Base-by-base conservation (phyloP, 129 eudicot genomes). In the Glebionis coronaria region DNA sequence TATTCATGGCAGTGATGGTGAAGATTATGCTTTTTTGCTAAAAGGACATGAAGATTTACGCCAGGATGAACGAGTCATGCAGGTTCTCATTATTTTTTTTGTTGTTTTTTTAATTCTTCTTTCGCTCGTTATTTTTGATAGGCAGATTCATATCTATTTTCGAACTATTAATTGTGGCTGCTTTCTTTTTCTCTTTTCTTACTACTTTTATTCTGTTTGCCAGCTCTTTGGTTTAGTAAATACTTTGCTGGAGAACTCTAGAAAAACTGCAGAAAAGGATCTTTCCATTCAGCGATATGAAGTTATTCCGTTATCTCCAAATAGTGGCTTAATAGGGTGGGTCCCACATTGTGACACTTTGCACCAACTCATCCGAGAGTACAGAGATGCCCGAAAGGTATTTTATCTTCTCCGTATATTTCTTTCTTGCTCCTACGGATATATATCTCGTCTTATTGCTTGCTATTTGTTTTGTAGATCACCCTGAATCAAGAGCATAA, bases 41-140 rank as follows among this genome's bases (percentile, higher is more conserved):
- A 94, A 94, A 86, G 99, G 99, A 29, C 99, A 94, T 77, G 99
- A 94, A 78, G 99, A 94, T 76, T 72, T 94, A 60, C 97, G 99
- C 25, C 99, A 89, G 73, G 99, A 94, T 76, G 99, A 94, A 84
- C 87, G 99, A 35, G 99, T 94, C 67, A 94, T 94, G 99, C 99
- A 93, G 96, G 99, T 93, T 54, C 35, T 42, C 54, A 16, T 23
- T 25, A 13, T 58, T 4, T 58, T 27, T 4, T 1, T 25, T 11
- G 6, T 57, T 11, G 12, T 29, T 25, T 10, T 2, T 14, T 23
- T 0, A 23, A 23, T 23, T 23, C 25, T 23, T 23, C 2, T 23
- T 23, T 23, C 25, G 2, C 25, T 23, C 2, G 2, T 23, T 23
- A 23, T 23, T 23, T 23, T 23, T 23, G 25, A 23, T 23, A 23